A percentile compares a stretch with the other conserved stretches of the same genome.
Conservation (phyloP, 1,284 basidiomycete species). For the Ustilago curta region DNA sequence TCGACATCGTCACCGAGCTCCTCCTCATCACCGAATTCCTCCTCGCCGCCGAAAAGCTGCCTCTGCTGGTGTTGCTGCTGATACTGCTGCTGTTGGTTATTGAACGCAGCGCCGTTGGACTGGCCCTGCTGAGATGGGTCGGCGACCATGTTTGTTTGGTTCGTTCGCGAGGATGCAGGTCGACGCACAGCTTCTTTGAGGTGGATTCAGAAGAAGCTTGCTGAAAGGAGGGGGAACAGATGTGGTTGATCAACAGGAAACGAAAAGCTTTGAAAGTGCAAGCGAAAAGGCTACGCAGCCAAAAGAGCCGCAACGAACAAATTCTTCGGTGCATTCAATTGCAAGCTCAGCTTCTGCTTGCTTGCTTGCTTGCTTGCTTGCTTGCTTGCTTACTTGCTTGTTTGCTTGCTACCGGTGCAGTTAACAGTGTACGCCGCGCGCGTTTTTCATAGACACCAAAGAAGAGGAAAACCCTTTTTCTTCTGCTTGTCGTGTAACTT, state of each 20-base stretch:
- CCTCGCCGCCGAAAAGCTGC: slow-evolving; percentile 54
- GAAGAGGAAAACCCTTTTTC: slow-evolving; percentile 3
- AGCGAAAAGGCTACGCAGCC: slow-evolving; percentile 5
- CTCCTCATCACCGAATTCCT: slow-evolving; percentile 54
- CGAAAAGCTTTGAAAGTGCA: not conserved
- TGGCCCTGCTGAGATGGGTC: slow-evolving; percentile 44
- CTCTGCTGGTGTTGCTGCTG: slow-evolving; percentile 49
- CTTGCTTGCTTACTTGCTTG: too few species aligned
- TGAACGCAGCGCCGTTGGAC: slow-evolving; percentile 32
- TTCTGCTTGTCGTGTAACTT: slow-evolving; percentile 6
- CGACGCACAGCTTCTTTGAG: slow-evolving; percentile 34
- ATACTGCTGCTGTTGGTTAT: slow-evolving; percentile 38
- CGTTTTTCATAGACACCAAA: slow-evolving; percentile 2
- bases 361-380: too few species aligned
- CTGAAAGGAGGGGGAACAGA: slow-evolving; percentile 12
- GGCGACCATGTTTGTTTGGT: slow-evolving; percentile 30
- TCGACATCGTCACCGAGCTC: slow-evolving; percentile 59
- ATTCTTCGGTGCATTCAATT: too few species aligned
- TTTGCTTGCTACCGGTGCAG: too few species aligned
- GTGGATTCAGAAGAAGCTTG: slow-evolving; percentile 41
- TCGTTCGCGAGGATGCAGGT: not conserved
- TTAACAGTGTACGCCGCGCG: too few species aligned
- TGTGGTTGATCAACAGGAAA: slow-evolving; percentile 7
- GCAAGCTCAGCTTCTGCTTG: too few species aligned
- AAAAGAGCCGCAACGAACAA: not conserved